Conservation (phyloP, 2,329 filamentous ascomycete genomes). For the Diaporthe longicolla region DNA sequence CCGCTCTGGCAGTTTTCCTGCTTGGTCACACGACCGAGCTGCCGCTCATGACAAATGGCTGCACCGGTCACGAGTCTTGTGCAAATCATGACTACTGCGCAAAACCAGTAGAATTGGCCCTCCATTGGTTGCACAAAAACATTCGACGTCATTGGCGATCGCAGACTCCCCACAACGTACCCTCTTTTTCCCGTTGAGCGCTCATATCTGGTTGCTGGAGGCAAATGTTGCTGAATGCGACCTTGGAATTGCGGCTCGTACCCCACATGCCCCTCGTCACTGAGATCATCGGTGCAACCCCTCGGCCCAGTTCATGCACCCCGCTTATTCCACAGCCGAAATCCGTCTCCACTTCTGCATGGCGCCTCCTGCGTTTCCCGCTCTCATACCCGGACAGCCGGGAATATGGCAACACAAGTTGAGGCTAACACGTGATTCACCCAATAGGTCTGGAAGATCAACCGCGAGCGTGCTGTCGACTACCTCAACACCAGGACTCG, state of each 20-base stretch:
- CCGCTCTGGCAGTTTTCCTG: background rate
- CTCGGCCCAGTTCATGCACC: conserved; percentile 40
- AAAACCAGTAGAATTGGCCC: conserved; percentile 31
- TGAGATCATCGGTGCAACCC: conserved; percentile 41
- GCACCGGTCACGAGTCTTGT: conserved; percentile 43
- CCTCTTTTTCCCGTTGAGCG: conserved; percentile 5
- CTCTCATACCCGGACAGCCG: conserved; percentile 10
- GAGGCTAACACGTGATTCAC: conserved; percentile 49
- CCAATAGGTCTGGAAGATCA: conserved; percentile 96
- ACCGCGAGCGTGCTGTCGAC: conserved; percentile 97
- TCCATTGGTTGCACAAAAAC: conserved; percentile 9
- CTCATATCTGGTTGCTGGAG: conserved; percentile 23
- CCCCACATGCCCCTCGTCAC: conserved; percentile 37
- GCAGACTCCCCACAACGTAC: background rate
- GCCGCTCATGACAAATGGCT: conserved; percentile 13
- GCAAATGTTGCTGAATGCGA: conserved; percentile 5
- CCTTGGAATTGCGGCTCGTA: conserved; percentile 7
- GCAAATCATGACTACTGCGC: background rate
- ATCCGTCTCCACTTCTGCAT: conserved; percentile 36
- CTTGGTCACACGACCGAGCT: conserved; percentile 27
- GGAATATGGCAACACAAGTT: background rate
- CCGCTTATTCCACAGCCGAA: conserved; percentile 36
- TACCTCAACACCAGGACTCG: conserved; percentile 99
- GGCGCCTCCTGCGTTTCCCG: conserved; percentile 37
- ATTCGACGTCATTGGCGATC: conserved; percentile 43